phyloP scores from a whole-genome alignment of 2,329 filamentous ascomycete genomes.

The Pseudocercospora fuligena region DNA sequence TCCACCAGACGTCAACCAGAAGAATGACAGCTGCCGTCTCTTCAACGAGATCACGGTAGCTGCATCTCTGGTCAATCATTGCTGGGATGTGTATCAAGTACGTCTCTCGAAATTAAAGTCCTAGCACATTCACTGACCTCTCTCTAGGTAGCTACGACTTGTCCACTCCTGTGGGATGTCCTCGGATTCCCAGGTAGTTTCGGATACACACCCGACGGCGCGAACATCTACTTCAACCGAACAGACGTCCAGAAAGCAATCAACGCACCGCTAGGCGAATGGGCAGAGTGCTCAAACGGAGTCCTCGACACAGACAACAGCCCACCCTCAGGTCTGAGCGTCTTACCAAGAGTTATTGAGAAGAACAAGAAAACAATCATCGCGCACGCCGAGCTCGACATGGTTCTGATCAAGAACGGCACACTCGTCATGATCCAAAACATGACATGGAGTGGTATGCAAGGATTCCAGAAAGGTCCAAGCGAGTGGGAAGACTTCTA shows the following conservation, averaged over 20 bases:
- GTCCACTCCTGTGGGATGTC: conserved; percentile 71
- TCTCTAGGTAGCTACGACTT: conserved; percentile 65
- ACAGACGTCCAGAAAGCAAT: conserved; percentile 46
- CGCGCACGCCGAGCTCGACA: conserved; percentile 73
- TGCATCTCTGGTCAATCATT: conserved; percentile 68
- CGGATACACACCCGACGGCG: conserved; percentile 66
- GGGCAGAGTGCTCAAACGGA: conserved; percentile 61
- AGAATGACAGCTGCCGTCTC: conserved; percentile 55
- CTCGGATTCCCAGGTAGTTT: conserved; percentile 71
- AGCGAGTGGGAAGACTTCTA: conserved; percentile 63
- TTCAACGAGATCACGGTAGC: conserved; percentile 59
- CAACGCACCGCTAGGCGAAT: conserved; percentile 64
- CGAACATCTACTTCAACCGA: conserved; percentile 54
- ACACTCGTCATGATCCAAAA: conserved; percentile 76
- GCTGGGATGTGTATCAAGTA: conserved; percentile 74
- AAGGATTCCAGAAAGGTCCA: conserved; percentile 70
- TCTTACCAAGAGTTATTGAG: conserved; percentile 74
- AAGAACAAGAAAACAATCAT: conserved; percentile 74
- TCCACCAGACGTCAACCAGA: conserved; percentile 52
- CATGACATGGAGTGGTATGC: conserved; percentile 75
- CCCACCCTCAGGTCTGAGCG: conserved; percentile 59
- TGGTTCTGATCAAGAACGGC: conserved; percentile 69
- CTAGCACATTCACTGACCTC: background rate
- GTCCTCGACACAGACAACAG: conserved; percentile 59
- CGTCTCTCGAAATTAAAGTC: background rate